Evolutionary conservation across 2,329 filamentous ascomycete species (phyloP).

Genomic region (Aspergillus pseudoglaucus): DNA sequence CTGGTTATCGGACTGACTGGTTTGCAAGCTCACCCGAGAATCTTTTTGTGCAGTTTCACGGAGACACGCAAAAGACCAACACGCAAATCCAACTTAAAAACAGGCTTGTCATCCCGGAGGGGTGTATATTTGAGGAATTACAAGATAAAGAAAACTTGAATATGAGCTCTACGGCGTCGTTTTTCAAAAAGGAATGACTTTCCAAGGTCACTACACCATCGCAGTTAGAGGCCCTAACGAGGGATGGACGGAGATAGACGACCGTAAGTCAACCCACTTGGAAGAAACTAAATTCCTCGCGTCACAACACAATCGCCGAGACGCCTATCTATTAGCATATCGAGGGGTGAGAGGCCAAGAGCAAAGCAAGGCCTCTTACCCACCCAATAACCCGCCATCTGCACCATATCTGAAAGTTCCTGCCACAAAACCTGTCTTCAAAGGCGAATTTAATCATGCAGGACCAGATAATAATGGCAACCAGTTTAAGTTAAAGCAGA

Average conservation of each 20-base stretch:
- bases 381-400: not conserved
- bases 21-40: slow-evolving; percentile 13
- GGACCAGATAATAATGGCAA: not conserved
- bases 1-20: not conserved
- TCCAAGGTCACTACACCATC: slow-evolving; percentile 17
- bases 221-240: slow-evolving; percentile 13
- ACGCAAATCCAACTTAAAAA: not conserved
- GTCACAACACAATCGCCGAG: not conserved
- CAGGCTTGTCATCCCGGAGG: not conserved
- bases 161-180: slow-evolving; percentile 23
- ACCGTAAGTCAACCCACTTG: not conserved
- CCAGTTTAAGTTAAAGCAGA: not conserved
- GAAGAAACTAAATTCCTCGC: not conserved
- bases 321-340: slow-evolving; percentile 16
- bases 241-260: slow-evolving; percentile 14
- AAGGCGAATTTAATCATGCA: too few species aligned
- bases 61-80: not conserved
- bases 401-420: not conserved
- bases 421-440: not conserved
- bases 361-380: not conserved
- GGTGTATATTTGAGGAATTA: not conserved
- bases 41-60: slow-evolving; percentile 16
- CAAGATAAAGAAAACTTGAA: slow-evolving; percentile 1
- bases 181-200: slow-evolving; percentile 11
- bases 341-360: slow-evolving; percentile 1